Conservation (phyloP, 371 early-diverging fungal species). For the Batkoa obscura region DNA sequence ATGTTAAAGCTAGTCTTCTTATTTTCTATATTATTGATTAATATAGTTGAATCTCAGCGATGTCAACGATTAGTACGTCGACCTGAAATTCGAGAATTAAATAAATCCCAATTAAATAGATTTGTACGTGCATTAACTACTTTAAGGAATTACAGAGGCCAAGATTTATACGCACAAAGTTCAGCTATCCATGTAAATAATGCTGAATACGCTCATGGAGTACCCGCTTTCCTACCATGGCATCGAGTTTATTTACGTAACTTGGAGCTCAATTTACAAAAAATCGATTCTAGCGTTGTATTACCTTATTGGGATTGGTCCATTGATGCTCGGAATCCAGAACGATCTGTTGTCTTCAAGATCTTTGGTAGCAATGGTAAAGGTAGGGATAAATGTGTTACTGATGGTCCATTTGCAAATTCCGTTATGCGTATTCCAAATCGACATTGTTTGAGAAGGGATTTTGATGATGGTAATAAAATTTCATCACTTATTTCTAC, state of each 20-base stretch:
- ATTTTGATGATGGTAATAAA: slow-evolving; percentile 6
- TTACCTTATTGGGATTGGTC: slow-evolving; percentile 37
- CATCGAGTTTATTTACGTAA: slow-evolving; percentile 16
- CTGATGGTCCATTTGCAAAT: slow-evolving; percentile 9
- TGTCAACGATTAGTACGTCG: background rate
- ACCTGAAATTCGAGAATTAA: slow-evolving; percentile 5
- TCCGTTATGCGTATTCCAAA: slow-evolving; percentile 2
- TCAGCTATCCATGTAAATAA: background rate
- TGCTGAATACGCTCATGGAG: slow-evolving; percentile 6
- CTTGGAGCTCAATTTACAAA: slow-evolving; percentile 14
- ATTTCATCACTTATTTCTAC: slow-evolving; percentile 15
- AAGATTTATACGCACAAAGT: background rate
- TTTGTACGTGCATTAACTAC: background rate
- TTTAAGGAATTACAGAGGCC: background rate
- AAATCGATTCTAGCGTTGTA: slow-evolving; percentile 16
- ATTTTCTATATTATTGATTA: background rate
- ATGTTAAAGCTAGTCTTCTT: background rate
- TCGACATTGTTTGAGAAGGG: slow-evolving; percentile 13
- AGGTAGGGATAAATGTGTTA: slow-evolving; percentile 10
- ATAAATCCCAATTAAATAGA: background rate
- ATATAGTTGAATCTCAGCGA: background rate
- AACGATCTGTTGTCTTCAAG: slow-evolving; percentile 6
- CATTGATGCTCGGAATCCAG: slow-evolving; percentile 11
- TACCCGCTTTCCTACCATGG: slow-evolving; percentile 18
- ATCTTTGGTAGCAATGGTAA: slow-evolving; percentile 12